Conservation (phyloP, 805 yeast species). For the Starmerella geochares region DNA sequence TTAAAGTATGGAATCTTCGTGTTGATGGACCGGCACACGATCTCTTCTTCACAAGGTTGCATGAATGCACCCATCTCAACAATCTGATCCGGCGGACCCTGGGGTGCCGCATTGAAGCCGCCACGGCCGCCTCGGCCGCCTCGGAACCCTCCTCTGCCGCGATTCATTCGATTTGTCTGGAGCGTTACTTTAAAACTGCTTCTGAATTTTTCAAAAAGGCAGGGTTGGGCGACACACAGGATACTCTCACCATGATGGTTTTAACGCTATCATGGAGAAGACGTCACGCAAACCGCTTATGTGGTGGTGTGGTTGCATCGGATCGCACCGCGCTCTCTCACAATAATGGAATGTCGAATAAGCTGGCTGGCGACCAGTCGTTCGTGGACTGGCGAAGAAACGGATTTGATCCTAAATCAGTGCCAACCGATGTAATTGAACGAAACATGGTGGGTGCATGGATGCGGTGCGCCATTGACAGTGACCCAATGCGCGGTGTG, state of each 20-base stretch:
- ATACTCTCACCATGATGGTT: background rate
- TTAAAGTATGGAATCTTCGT: constrained; percentile 94
- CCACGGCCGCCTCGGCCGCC: constrained; percentile 59
- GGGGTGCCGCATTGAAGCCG: constrained; percentile 62
- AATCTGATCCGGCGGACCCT: constrained; percentile 96
- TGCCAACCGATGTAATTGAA: background rate
- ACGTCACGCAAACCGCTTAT: no score
- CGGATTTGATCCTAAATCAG: background rate
- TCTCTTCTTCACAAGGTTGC: constrained; percentile 93
- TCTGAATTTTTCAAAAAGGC: constrained; percentile 5
- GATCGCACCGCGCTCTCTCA: background rate
- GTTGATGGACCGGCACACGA: constrained; percentile 90
- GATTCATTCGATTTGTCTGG: constrained; percentile 40
- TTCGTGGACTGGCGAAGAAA: background rate
- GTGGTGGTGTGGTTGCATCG: no score
- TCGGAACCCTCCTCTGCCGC: constrained; percentile 54
- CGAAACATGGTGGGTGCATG: background rate
- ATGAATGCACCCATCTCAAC: constrained; percentile 87
- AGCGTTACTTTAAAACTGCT: background rate
- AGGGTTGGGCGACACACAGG: background rate
- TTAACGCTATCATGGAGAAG: no score
- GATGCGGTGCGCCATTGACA: background rate
- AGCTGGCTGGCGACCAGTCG: background rate
- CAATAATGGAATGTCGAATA: background rate
- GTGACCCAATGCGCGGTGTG: background rate